Conservation (phyloP, 1,139 yeast species). For the Kurtzmaniella quercitrusa region DNA sequence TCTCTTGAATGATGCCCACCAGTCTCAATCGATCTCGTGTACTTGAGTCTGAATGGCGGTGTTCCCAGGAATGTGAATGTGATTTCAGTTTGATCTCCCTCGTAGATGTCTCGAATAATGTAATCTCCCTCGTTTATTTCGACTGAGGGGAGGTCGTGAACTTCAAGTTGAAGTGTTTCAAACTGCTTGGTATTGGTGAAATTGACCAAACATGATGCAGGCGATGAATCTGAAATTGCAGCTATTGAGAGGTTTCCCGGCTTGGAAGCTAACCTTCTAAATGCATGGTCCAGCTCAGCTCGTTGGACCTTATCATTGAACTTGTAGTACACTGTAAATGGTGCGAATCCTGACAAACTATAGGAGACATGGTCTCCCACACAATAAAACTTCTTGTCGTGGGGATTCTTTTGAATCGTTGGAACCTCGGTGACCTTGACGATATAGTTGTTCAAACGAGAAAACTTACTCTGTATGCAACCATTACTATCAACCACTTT, state of each 20-base stretch:
- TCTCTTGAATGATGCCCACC: slow-evolving; percentile 16
- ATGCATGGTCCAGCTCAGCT: slow-evolving; percentile 54
- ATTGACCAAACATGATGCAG: slow-evolving; percentile 62
- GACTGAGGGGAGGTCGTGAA: slow-evolving; percentile 89
- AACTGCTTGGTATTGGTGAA: slow-evolving; percentile 38
- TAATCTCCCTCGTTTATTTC: slow-evolving; percentile 76
- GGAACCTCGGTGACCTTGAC: slow-evolving; percentile 77
- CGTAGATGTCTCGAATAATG: slow-evolving; percentile 75
- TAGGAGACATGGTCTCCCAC: slow-evolving; percentile 88
- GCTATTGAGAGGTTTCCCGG: slow-evolving; percentile 72
- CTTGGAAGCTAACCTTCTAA: slow-evolving; percentile 69
- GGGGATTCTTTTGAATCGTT: slow-evolving; percentile 35
- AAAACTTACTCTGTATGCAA: slow-evolving; percentile 48
- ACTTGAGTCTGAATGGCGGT: slow-evolving; percentile 67
- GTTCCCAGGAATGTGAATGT: slow-evolving; percentile 63
- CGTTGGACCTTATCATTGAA: slow-evolving; percentile 62
- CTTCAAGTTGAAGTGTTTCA: slow-evolving; percentile 44
- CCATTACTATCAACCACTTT: slow-evolving; percentile 67
- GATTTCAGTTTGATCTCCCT: slow-evolving; percentile 80
- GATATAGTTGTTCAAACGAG: slow-evolving; percentile 29
- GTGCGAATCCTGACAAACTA: slow-evolving; percentile 72
- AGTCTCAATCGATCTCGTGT: slow-evolving; percentile 45
- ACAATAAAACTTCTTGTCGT: slow-evolving; percentile 51
- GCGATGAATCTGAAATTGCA: slow-evolving; percentile 72
- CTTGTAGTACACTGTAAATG: slow-evolving; percentile 68